phyloP scores from a whole-genome alignment of 2,329 filamentous ascomycete species.

The Neofusicoccum parvum region DNA sequence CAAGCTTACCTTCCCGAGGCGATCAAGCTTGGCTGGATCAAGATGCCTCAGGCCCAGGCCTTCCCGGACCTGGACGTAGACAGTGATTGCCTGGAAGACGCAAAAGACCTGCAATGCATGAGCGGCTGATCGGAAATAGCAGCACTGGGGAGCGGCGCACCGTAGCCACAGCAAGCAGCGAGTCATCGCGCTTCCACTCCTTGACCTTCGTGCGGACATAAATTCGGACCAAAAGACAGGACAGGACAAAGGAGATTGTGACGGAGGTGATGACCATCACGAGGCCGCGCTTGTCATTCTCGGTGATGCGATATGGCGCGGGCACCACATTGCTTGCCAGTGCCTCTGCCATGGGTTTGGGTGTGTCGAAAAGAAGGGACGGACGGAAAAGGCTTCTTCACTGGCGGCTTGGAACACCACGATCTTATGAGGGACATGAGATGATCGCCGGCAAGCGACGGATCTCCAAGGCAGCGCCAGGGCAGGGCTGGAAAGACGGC shows the following conservation, averaged over 20 bases:
- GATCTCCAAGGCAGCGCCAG: not conserved
- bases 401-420: not conserved
- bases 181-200: conserved; percentile 37
- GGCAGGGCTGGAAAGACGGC: not conserved
- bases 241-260: conserved; percentile 34
- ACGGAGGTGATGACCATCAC: conserved; percentile 33
- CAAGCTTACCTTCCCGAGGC: conserved; percentile 31
- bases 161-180: conserved; percentile 30
- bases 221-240: conserved; percentile 34
- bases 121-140: not conserved
- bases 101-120: conserved; percentile 29
- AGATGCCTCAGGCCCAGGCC: conserved; percentile 29
- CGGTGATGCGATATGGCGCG: conserved; percentile 34
- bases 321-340: conserved; percentile 21
- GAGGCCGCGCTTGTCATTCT: conserved; percentile 37
- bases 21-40: conserved; percentile 26
- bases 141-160: conserved; percentile 22
- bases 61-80: conserved; percentile 30
- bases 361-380: not conserved
- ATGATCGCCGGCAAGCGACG: not conserved
- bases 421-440: conserved; percentile 1
- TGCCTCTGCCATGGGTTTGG: not conserved
- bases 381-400: not conserved
- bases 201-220: conserved; percentile 32
- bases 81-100: conserved; percentile 27